Conservation (phyloP, 208 protist genomes). For the Trypanosoma theileri region DNA sequence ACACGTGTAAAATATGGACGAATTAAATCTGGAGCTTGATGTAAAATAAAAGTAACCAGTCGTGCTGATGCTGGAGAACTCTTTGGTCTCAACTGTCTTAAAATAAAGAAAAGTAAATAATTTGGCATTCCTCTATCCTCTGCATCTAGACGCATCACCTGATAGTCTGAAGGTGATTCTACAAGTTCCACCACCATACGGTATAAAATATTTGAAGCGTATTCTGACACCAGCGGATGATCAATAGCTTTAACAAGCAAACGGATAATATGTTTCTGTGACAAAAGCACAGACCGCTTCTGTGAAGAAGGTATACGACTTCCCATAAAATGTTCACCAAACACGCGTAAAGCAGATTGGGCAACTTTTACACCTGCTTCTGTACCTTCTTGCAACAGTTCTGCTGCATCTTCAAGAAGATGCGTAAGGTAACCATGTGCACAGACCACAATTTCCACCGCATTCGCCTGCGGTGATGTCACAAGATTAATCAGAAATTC, state of each 20-base stretch:
- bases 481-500: conserved; percentile 75
- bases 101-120: conserved; percentile 86
- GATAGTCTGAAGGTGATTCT: conserved; percentile 84
- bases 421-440: conserved; percentile 79
- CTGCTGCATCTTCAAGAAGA: conserved; percentile 82
- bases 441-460: conserved; percentile 56
- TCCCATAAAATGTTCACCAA: conserved; percentile 67
- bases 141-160: conserved; percentile 61
- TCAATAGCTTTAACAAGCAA: conserved; percentile 83
- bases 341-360: conserved; percentile 47
- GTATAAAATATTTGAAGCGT: conserved; percentile 60
- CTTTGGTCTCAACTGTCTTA: conserved; percentile 78
- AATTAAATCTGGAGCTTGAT: conserved; percentile 79
- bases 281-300: conserved; percentile 67
- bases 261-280: conserved; percentile 81
- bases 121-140: conserved; percentile 88
- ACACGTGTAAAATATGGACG: conserved; percentile 85
- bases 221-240: conserved; percentile 53
- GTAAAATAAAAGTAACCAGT: conserved; percentile 73
- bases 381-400: conserved; percentile 80
- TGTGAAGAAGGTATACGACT: conserved; percentile 44
- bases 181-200: conserved; percentile 65
- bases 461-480: conserved; percentile 34
- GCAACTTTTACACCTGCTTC: conserved; percentile 51
- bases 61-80: conserved; percentile 53